phyloP scores from a whole-genome alignment of 768 basidiomycete species.

The Zangia roseola region DNA sequence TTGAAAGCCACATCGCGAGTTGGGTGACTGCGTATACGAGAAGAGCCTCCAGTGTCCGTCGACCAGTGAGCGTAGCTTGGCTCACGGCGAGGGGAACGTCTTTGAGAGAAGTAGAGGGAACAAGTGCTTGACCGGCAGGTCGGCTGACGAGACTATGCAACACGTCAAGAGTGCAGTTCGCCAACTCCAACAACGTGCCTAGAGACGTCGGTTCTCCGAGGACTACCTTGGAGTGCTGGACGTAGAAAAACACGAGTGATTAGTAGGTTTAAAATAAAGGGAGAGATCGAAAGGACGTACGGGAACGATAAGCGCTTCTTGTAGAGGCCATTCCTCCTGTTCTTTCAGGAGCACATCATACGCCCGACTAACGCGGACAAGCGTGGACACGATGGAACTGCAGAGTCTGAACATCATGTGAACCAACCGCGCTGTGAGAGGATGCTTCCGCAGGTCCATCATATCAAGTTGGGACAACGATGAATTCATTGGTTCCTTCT shows the following conservation, averaged over 20 bases:
- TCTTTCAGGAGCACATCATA: slow-evolving; percentile 64
- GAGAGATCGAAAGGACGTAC: slow-evolving; percentile 41
- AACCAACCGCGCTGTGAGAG: slow-evolving; percentile 68
- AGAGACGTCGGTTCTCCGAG: slow-evolving; percentile 79
- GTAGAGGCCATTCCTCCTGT: slow-evolving; percentile 69
- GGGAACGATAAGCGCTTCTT: slow-evolving; percentile 68
- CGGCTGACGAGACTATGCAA: slow-evolving; percentile 64
- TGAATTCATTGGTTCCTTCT: slow-evolving; percentile 50
- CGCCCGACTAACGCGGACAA: slow-evolving; percentile 68
- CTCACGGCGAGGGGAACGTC: slow-evolving; percentile 46
- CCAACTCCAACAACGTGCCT: slow-evolving; percentile 85
- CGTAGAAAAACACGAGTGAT: neutral
- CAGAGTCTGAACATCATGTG: slow-evolving; percentile 71
- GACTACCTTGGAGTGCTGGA: slow-evolving; percentile 82
- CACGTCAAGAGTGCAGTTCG: slow-evolving; percentile 72
- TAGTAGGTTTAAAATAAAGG: neutral
- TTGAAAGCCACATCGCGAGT: slow-evolving; percentile 74
- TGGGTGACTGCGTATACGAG: slow-evolving; percentile 74
- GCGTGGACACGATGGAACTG: slow-evolving; percentile 64
- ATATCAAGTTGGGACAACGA: slow-evolving; percentile 42
- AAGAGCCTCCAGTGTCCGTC: slow-evolving; percentile 64
- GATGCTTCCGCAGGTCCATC: slow-evolving; percentile 64
- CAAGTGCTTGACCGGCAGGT: slow-evolving; percentile 56
- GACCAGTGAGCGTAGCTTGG: slow-evolving; percentile 54
- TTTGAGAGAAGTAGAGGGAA: slow-evolving; percentile 31